Base-by-base conservation (phyloP, 2,329 filamentous ascomycete species). In the Didymella lethalis region DNA sequence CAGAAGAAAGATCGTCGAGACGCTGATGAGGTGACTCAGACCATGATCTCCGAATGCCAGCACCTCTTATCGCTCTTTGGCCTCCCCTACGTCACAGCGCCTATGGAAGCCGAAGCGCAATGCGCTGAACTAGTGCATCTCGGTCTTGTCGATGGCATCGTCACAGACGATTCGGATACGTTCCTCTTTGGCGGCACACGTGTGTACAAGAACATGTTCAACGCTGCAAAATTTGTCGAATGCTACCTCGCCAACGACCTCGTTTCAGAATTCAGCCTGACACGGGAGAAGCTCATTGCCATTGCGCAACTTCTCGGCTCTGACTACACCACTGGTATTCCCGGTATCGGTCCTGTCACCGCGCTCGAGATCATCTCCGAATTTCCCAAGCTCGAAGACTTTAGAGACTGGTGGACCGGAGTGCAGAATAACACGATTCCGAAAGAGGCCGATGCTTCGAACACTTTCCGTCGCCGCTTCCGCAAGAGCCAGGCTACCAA, bases 161-260 rank as follows among this genome's bases (percentile, higher is more conserved):
- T 99, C 29, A 99, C 96, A 0, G 95, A 99, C 71, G 95, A 99
- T 75, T 96, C 91, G 2, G 95, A 99, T 81, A 96, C 90, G 0
- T 99, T 99, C 72, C 85, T 99, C 0, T 99, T 99, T 76, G 96
- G 95, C 18, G 96, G 95, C 36, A 99, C 93, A 0, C 85, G 94
- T 18, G 90, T 99, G 23, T 99, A 99, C 83, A 99, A 99, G 78
- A 99, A 99, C 81, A 96, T 99, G 93, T 99, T 99, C 83, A 99
- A 97, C 78, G 90, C 92, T 69, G 95, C 95, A 77, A 99, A 99
- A 75, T 96, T 92, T 69, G 95, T 99, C 41, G 95, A 99, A 79
- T 98, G 95, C 78, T 99, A 98, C 74, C 85, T 99, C 10, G 81
- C 88, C 2, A 83, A 82, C 0, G 95, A 99, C 71, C 82, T 99